phyloP scores from a whole-genome alignment of 2,329 filamentous ascomycete genomes.

The Shiraia sp. region DNA sequence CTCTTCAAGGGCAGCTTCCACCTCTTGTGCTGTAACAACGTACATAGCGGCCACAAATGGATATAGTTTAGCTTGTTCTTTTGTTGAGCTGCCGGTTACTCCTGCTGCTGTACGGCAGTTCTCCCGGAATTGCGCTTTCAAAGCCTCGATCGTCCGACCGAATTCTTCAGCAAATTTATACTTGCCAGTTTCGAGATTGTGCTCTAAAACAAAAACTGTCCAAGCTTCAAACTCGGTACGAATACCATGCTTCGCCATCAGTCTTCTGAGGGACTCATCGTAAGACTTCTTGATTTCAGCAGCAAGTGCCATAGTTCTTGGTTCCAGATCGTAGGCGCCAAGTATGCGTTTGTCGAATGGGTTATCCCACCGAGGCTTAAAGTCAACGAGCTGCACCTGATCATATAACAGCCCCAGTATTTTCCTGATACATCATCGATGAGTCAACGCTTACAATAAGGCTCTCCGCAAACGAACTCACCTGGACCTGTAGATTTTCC shows the following conservation, averaged over 20 bases:
- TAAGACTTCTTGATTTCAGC: constrained; percentile 74
- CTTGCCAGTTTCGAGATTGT: constrained; percentile 71
- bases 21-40: constrained; percentile 73
- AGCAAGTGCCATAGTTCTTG: constrained; percentile 62
- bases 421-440: constrained; percentile 42
- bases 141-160: constrained; percentile 64
- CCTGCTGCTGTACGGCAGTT: constrained; percentile 69
- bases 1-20: constrained; percentile 62
- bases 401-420: constrained; percentile 85
- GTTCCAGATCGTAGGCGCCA: constrained; percentile 60
- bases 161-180: constrained; percentile 90
- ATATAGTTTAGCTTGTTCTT: constrained; percentile 56
- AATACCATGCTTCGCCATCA: constrained; percentile 86
- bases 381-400: constrained; percentile 68
- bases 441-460: no score
- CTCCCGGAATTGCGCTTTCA: constrained; percentile 71
- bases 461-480: no score
- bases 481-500: constrained; percentile 64
- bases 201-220: constrained; percentile 80
- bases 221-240: constrained; percentile 89
- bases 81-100: constrained; percentile 6
- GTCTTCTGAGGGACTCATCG: constrained; percentile 72
- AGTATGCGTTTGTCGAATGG: constrained; percentile 79
- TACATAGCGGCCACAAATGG: constrained; percentile 89
- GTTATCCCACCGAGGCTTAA: constrained; percentile 71